These are phyloP conservation scores for Penicillium roqueforti DNA, from an alignment of 495 filamentous ascomycete genomes.

Conservation along the genomic window DNA sequence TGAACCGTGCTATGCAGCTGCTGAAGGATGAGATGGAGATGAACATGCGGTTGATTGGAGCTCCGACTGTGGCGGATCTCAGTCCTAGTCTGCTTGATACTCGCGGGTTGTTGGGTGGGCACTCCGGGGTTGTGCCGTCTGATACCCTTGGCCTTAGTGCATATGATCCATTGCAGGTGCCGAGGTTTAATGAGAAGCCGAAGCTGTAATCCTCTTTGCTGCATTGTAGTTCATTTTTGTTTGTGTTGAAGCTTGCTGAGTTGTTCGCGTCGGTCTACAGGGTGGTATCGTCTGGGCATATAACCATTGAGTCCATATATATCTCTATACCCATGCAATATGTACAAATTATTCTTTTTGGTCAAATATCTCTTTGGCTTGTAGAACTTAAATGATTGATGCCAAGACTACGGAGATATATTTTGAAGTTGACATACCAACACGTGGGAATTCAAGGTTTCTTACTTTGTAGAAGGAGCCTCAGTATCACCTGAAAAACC, in stretches of 20 bases:
- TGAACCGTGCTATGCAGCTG: constrained; percentile 88
- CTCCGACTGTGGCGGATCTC: constrained; percentile 65
- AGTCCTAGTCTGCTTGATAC: constrained; percentile 75
- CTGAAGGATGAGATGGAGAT: constrained; percentile 99
- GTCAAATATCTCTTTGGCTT: not conserved
- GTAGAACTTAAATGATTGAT: not conserved
- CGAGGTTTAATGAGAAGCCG: constrained; percentile 55
- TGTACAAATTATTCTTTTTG: not conserved
- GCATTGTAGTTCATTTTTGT: not conserved
- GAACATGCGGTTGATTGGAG: constrained; percentile 94
- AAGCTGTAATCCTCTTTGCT: constrained; percentile 38
- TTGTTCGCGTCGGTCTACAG: not conserved
- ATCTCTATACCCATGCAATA: constrained; percentile 6
- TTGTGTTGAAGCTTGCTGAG: not conserved
- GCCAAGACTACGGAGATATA: not conserved
- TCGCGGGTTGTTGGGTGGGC: constrained; percentile 61
- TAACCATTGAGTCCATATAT: not conserved
- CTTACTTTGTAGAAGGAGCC: too few species aligned
- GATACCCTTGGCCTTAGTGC: constrained; percentile 63
- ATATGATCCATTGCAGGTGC: constrained; percentile 63
- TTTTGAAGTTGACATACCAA: too few species aligned
- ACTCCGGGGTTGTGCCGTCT: constrained; percentile 59
- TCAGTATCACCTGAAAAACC: too few species aligned
- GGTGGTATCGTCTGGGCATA: not conserved
- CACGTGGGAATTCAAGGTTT: too few species aligned